Conservation (phyloP, 2,329 filamentous ascomycete species). For the Chrysosphaeria jannelii region DNA sequence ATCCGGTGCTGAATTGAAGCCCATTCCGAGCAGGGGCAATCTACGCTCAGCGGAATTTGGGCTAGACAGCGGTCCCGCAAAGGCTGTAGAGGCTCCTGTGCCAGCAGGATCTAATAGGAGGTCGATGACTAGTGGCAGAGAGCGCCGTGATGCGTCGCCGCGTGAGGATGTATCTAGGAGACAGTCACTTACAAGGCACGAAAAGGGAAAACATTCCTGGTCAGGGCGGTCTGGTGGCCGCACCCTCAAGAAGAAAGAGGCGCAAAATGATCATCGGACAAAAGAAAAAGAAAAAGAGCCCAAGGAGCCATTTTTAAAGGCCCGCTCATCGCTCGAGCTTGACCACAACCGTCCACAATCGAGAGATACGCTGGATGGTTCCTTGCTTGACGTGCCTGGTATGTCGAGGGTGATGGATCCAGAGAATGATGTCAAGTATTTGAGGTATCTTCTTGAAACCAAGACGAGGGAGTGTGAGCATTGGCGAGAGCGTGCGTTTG, state of each 20-base stretch:
- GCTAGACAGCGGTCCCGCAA: not conserved
- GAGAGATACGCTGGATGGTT: not conserved
- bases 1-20: not conserved
- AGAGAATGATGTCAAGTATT: constrained; percentile 12
- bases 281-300: not conserved
- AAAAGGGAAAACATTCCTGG: too few relatives aligned
- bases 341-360: not conserved
- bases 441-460: constrained; percentile 16
- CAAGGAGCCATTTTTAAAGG: not conserved
- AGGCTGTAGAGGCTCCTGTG: not conserved
- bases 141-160: not conserved
- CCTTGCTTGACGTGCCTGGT: not conserved
- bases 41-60: not conserved
- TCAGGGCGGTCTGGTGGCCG: too few relatives aligned
- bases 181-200: too few relatives aligned
- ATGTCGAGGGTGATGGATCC: not conserved
- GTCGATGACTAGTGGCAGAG: not conserved
- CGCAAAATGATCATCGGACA: too few relatives aligned
- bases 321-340: not conserved
- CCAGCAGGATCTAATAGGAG: not conserved
- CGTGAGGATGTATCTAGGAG: not conserved
- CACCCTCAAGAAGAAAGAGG: too few relatives aligned
- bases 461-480: constrained; percentile 8
- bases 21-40: not conserved
- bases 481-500: too few relatives aligned